These are phyloP conservation scores for Plantago coronopus DNA, from an alignment of 305 asterid genomes.

Conservation along the genomic window DNA sequence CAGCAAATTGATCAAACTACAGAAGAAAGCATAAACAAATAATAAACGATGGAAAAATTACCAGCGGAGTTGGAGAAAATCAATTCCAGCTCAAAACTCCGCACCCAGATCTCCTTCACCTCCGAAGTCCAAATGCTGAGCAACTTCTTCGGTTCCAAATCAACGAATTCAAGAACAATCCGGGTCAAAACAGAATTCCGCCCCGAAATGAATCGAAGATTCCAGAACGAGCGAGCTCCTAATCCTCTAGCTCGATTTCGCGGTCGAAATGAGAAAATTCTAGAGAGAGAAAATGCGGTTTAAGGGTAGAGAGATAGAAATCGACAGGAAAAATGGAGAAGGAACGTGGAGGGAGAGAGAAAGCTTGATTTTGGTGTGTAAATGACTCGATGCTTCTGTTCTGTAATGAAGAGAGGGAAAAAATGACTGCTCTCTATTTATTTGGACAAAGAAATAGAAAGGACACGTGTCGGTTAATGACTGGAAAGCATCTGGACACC, in stretches of 20 bases:
- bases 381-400: not conserved
- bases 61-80: not conserved
- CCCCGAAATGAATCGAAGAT: not conserved
- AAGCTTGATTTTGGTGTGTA: not conserved
- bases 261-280: not conserved
- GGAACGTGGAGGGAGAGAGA: not conserved
- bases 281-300: not conserved
- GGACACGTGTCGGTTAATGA: not conserved
- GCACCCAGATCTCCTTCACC: not conserved
- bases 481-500: not conserved
- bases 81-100: not conserved
- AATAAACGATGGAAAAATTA: not conserved
- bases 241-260: not conserved
- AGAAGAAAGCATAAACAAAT: not conserved
- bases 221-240: not conserved
- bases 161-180: too few species aligned
- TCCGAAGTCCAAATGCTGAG: not conserved
- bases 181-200: constrained; percentile 3
- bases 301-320: not conserved
- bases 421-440: constrained; percentile 4
- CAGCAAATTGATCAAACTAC: not conserved
- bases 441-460: too few species aligned
- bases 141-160: not conserved
- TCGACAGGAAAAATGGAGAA: not conserved
- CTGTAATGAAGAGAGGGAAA: constrained; percentile 22